These are phyloP conservation scores for Mentha longifolia DNA, from an alignment of 257 asterid genomes.

Conservation along the genomic window DNA sequence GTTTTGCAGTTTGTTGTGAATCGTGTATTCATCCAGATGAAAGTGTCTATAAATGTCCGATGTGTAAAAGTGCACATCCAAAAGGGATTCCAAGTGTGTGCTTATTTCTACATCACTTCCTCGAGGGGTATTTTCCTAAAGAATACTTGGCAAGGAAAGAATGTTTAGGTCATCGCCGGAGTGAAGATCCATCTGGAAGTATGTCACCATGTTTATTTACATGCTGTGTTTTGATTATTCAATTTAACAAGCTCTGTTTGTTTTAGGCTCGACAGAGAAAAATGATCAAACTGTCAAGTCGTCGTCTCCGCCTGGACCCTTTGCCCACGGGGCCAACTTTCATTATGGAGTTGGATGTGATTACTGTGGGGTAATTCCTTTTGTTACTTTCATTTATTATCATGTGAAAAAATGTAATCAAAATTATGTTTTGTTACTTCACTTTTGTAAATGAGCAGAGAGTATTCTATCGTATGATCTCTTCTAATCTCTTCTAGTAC, in stretches of 20 bases:
- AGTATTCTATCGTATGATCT: too few species aligned
- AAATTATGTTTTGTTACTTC: too few species aligned
- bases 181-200: constrained; percentile 48
- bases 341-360: constrained; percentile 71
- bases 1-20: constrained; percentile 66
- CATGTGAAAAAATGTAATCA: not conserved
- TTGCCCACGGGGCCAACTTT: constrained; percentile 39
- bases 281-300: constrained; percentile 30
- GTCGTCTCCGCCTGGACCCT: constrained; percentile 9
- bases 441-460: too few species aligned
- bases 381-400: not conserved
- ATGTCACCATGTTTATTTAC: constrained; percentile 28
- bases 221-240: constrained; percentile 19
- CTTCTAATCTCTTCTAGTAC: too few species aligned
- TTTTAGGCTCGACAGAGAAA: constrained; percentile 31
- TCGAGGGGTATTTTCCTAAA: constrained; percentile 55
- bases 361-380: constrained; percentile 71
- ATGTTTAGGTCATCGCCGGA: constrained; percentile 35
- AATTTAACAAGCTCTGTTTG: not conserved
- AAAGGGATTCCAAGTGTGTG: constrained; percentile 64
- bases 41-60: constrained; percentile 56
- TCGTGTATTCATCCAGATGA: constrained; percentile 51
- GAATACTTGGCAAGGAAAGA: constrained; percentile 55
- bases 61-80: constrained; percentile 64
- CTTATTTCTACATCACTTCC: constrained; percentile 66